Percentiles rank a stretch among this genome's conserved stretches.
Conservation (phyloP, 257 asterid genomes). For the Cinchona pubescens region DNA sequence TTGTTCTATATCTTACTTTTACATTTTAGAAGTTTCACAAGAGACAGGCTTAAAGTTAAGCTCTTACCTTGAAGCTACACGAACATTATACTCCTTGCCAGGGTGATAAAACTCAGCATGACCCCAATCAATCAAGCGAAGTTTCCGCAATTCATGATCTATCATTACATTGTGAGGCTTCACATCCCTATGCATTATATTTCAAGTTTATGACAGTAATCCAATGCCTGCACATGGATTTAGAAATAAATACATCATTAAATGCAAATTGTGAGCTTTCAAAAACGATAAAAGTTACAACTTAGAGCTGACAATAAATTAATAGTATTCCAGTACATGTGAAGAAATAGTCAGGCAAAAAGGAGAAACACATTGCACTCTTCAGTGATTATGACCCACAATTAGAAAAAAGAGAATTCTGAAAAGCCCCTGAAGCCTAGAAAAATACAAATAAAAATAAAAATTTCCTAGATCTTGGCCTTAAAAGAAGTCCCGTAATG, state of each 20-base stretch:
- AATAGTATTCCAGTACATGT: neutral
- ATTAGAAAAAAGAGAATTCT: too few relatives aligned
- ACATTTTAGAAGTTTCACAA: neutral
- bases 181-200: slow-evolving; percentile 53
- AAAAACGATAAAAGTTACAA: neutral
- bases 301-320: neutral
- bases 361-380: too few relatives aligned
- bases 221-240: slow-evolving; percentile 38
- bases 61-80: slow-evolving; percentile 46
- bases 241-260: neutral
- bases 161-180: slow-evolving; percentile 53
- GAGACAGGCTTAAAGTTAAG: too few relatives aligned
- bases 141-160: slow-evolving; percentile 49
- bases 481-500: neutral
- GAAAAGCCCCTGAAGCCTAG: too few relatives aligned
- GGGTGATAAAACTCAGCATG: slow-evolving; percentile 56
- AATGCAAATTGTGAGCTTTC: neutral
- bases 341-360: neutral
- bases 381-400: neutral
- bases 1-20: neutral
- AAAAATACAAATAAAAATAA: too few relatives aligned
- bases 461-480: neutral
- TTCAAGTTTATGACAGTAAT: slow-evolving; percentile 48
- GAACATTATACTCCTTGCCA: slow-evolving; percentile 44
- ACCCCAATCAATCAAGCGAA: slow-evolving; percentile 51